phyloP scores from a whole-genome alignment of 257 asterid species.

The Rhazya stricta region DNA sequence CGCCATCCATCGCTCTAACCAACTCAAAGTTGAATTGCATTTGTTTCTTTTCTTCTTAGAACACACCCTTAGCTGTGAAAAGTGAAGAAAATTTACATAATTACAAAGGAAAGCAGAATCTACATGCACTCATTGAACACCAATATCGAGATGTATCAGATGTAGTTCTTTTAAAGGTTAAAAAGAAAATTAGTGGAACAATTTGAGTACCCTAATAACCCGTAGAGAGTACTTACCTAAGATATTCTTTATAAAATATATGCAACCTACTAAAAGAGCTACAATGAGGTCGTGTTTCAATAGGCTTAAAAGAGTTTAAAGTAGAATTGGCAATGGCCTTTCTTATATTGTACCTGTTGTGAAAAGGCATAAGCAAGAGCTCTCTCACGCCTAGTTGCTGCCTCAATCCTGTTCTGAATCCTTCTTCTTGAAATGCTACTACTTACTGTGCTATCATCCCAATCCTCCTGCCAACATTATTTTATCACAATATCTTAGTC shows the following conservation, averaged over 20 bases:
- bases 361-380: slow-evolving; percentile 65
- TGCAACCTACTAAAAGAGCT: no score
- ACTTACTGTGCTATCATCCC: slow-evolving; percentile 62
- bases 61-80: slow-evolving; percentile 41
- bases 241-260: no score
- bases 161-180: no score
- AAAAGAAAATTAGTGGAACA: no score
- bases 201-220: no score
- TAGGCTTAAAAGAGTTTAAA: no score
- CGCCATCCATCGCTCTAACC: slow-evolving; percentile 70
- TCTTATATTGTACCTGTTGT: slow-evolving; percentile 36
- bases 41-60: slow-evolving; percentile 35
- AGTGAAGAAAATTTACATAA: not conserved
- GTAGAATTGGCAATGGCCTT: not conserved
- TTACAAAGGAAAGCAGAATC: no score
- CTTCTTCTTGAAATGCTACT: slow-evolving; percentile 46
- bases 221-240: no score
- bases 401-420: slow-evolving; percentile 41
- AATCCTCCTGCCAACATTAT: slow-evolving; percentile 40
- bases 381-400: slow-evolving; percentile 60
- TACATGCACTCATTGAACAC: no score
- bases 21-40: slow-evolving; percentile 39
- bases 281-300: no score
- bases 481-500: not conserved
- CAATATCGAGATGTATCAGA: no score